Conservation (phyloP, 2,329 filamentous ascomycete genomes). For the Botrytis fabae region DNA sequence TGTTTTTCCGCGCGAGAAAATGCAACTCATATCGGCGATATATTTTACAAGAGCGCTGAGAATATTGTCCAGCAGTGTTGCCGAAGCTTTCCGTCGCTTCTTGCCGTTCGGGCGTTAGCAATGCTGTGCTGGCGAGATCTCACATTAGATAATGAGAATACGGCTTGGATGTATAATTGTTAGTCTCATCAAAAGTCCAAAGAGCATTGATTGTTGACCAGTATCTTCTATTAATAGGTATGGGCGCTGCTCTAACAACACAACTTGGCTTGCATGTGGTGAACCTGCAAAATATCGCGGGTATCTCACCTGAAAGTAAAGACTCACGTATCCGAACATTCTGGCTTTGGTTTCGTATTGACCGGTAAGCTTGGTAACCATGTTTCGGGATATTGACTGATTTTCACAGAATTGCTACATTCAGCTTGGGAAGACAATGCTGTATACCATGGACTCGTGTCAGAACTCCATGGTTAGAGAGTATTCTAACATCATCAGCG, state of each 20-base stretch:
- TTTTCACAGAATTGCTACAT: not conserved
- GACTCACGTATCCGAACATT: slow-evolving; percentile 7
- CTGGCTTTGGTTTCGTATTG: slow-evolving; percentile 8
- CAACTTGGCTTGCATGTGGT: slow-evolving; percentile 10
- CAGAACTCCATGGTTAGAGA: slow-evolving; percentile 8
- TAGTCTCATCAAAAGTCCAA: not conserved
- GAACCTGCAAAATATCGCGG: not conserved
- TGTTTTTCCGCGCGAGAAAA: not conserved
- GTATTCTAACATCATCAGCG: not conserved
- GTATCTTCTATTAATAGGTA: not conserved
- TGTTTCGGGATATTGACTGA: not conserved
- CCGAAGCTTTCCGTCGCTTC: not conserved
- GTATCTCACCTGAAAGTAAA: not conserved
- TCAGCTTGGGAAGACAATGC: not conserved
- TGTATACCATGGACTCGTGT: slow-evolving; percentile 4
- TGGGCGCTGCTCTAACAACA: not conserved
- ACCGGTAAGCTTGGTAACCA: not conserved
- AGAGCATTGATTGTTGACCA: not conserved
- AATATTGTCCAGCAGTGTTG: not conserved
- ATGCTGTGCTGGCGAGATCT: slow-evolving; percentile 5
- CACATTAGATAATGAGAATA: slow-evolving; percentile 1
- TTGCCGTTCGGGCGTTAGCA: not conserved
- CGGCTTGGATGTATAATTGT: slow-evolving; percentile 7
- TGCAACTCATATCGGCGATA: slow-evolving; percentile 3
- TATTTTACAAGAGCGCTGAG: not conserved